phyloP scores from a whole-genome alignment of 805 yeast species.

The Saccharomycopsis fibuligera region DNA sequence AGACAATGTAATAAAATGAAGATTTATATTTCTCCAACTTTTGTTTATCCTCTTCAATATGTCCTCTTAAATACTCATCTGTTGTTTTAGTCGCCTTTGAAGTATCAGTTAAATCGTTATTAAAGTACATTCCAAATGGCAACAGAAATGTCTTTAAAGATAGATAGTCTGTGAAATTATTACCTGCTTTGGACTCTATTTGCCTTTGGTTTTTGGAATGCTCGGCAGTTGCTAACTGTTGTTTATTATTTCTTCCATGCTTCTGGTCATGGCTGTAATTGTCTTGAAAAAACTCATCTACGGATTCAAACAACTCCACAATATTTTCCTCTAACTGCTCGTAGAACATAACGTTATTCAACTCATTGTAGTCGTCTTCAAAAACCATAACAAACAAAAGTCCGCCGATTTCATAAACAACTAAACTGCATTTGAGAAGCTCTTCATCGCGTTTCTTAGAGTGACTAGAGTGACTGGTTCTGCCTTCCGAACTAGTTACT shows the following conservation, averaged over 20 bases:
- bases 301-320: constrained; percentile 17
- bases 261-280: background rate
- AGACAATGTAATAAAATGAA: constrained; percentile 16
- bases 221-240: background rate
- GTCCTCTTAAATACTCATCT: constrained; percentile 2
- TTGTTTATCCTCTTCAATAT: constrained; percentile 11
- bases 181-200: background rate
- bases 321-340: constrained; percentile 19
- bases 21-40: constrained; percentile 16
- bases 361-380: constrained; percentile 15
- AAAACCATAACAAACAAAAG: constrained; percentile 34
- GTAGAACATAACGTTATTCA: constrained; percentile 12
- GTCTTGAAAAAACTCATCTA: constrained; percentile 14
- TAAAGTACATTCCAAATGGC: constrained; percentile 18
- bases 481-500: background rate
- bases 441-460: background rate
- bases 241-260: background rate
- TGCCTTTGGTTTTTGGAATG: background rate
- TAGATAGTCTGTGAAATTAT: background rate
- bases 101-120: background rate
- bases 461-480: background rate
- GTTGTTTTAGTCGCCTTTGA: background rate
- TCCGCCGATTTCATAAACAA: constrained; percentile 28
- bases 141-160: constrained; percentile 5
- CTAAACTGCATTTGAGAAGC: constrained; percentile 6